Percentiles rank a stretch among this genome's conserved stretches.
Evolutionary conservation across 352 stramenopile species (phyloP).

Genomic region (Globisporangium orthogonon): DNA sequence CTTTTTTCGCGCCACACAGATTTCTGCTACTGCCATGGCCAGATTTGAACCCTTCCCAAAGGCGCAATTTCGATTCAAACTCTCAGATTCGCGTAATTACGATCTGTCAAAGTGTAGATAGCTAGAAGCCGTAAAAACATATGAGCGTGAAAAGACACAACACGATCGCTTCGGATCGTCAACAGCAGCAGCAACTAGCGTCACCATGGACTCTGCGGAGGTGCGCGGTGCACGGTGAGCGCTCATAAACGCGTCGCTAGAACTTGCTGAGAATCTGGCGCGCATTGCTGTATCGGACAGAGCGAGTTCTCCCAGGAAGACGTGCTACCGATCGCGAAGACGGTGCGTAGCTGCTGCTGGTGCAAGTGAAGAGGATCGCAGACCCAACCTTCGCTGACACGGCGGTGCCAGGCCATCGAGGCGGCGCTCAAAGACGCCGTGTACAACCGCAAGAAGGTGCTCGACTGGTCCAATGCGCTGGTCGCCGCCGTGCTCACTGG

Average conservation of each 20-base stretch:
- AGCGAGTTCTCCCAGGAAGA: conserved; percentile 78
- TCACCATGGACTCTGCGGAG: conserved; percentile 43
- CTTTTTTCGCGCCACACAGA: too few species aligned
- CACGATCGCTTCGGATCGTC: neutral
- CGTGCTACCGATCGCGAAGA: conserved; percentile 69
- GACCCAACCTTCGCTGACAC: neutral
- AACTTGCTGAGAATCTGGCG: neutral
- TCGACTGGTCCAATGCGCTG: conserved; percentile 82
- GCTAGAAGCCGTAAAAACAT: too few species aligned
- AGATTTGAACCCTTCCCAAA: neutral
- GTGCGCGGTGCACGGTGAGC: conserved; percentile 5
- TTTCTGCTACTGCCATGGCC: neutral
- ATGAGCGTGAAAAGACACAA: too few species aligned
- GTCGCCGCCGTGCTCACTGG: conserved; percentile 73
- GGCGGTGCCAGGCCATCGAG: conserved; percentile 49
- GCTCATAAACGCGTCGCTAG: too few species aligned
- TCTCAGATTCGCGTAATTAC: conserved; percentile 15
- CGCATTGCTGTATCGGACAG: conserved; percentile 17
- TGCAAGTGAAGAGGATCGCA: neutral
- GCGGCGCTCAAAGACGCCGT: conserved; percentile 70
- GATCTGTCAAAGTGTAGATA: too few species aligned
- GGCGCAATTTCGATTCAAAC: conserved; percentile 1
- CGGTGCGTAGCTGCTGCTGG: conserved; percentile 13
- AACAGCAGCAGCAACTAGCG: neutral
- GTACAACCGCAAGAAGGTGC: conserved; percentile 84